Conservation (phyloP, 1,284 basidiomycete genomes). For the Trametes polyzona region DNA sequence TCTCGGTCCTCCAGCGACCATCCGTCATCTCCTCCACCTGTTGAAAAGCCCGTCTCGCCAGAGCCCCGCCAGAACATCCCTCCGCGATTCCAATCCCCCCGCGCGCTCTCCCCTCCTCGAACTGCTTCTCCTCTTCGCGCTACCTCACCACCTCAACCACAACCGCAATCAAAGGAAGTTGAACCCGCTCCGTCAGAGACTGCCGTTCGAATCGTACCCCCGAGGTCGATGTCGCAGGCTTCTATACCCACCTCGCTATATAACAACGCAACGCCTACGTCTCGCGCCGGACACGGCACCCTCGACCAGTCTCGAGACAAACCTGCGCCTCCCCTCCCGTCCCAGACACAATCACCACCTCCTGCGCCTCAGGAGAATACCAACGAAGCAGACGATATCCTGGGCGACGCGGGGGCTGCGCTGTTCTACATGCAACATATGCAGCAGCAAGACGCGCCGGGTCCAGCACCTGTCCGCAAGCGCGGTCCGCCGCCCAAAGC, state of each 20-base stretch:
- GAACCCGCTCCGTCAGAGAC: constrained; percentile 1
- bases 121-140: constrained; percentile 13
- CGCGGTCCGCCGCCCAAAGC: constrained; percentile 23
- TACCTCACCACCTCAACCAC: constrained; percentile 9
- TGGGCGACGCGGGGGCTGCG: constrained; percentile 62
- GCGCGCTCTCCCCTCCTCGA: constrained; percentile 13
- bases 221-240: constrained; percentile 21
- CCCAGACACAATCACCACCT: constrained; percentile 4
- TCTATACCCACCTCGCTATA: constrained; percentile 22
- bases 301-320: constrained; percentile 1
- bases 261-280: constrained; percentile 17
- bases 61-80: constrained; percentile 15
- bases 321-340: constrained; percentile 9
- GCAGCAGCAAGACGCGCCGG: constrained; percentile 37
- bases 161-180: neutral
- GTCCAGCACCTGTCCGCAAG: constrained; percentile 20
- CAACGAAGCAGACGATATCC: constrained; percentile 37
- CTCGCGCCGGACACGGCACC: neutral
- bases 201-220: constrained; percentile 19
- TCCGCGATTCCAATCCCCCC: constrained; percentile 21
- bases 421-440: constrained; percentile 71
- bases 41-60: constrained; percentile 24
- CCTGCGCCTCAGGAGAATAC: constrained; percentile 18
- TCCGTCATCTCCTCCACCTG: constrained; percentile 17
- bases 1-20: constrained; percentile 24